Base-by-base conservation (phyloP, 1,284 basidiomycete species). In the Malassezia restricta region DNA sequence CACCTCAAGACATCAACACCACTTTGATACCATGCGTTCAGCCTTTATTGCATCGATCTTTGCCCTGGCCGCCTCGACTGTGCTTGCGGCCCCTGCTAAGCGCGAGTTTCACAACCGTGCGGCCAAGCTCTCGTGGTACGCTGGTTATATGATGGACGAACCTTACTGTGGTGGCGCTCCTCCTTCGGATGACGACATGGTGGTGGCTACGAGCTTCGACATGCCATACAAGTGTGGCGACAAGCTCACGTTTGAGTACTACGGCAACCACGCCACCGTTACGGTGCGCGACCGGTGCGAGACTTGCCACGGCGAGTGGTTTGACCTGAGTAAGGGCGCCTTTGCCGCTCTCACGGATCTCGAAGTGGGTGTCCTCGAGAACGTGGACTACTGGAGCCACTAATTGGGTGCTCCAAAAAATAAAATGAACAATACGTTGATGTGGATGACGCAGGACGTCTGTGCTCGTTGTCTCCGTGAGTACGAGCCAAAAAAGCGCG, bases 151-250 rank as follows among this genome's bases (percentile, higher is more conserved):
- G 49, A 56, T 71, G n/a, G 15, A 50, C 30, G 50, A 62, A 46
- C 68, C 68, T 0, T 62, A 64, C 28, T 71, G 68, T 49, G 67
- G 67, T 17, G 68, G 68, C 7, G n/a, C 54, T 2, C 57, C 57
- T 8, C 68, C 68, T 6, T 61, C 37, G 17, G 67, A 68, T 52
- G 30, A 58, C 14, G 60, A 60, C 30, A 37, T 59, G 40, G 49
- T 70, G 8, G 64, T 54, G 9, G 68, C 68, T 11, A 64, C 66
- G 15, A 54, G 57, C 39, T 15, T 53, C 46, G 55, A 61, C 49
- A 62, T 56, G 2, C 64, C 60, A 0, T 65, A 63, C 41, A 54
- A 60, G 33, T 71, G 68, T 39, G 65, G 66, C 32, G 68, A 71
- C 44, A 57, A 51, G 7, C 49, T 69, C 9, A 60, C 60, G 44